Evolutionary conservation across 2,329 filamentous ascomycete genomes (phyloP).

Genomic region (Cladophialophora exuberans): DNA sequence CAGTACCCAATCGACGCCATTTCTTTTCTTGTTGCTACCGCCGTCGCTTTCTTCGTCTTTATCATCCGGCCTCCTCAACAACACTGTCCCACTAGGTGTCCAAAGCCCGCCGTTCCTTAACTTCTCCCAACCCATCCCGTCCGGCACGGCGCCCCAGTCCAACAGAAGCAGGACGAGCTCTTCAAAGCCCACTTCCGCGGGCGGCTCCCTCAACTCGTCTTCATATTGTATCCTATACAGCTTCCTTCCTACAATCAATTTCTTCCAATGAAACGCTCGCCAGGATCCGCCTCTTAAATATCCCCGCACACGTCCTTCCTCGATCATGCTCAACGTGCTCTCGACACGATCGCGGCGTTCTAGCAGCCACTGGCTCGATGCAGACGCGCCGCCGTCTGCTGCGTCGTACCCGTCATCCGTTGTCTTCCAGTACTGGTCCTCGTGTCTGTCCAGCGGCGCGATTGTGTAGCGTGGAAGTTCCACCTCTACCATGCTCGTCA

Average conservation of each 20-base stretch:
- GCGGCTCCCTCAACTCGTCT: conserved; percentile 51
- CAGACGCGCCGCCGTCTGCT: conserved; percentile 39
- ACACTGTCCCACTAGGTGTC: conserved; percentile 61
- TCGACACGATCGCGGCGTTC: conserved; percentile 19
- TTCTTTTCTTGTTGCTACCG: conserved; percentile 38
- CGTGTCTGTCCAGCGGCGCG: conserved; percentile 61
- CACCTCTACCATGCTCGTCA: conserved; percentile 68
- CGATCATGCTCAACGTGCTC: conserved; percentile 29
- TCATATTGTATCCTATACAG: conserved; percentile 67
- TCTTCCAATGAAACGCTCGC: conserved; percentile 69
- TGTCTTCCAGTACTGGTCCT: conserved; percentile 62
- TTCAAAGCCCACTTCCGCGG: conserved; percentile 59
- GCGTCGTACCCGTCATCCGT: conserved; percentile 35
- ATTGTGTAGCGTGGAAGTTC: conserved; percentile 68
- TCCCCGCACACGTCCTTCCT: conserved; percentile 44
- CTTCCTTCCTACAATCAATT: conserved; percentile 64
- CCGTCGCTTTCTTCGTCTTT: not conserved
- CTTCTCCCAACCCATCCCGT: conserved; percentile 62
- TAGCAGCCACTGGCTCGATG: too few relatives aligned
- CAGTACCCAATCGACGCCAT: conserved; percentile 52
- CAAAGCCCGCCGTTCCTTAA: conserved; percentile 62
- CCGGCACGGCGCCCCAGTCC: conserved; percentile 65
- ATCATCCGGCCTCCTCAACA: conserved; percentile 55
- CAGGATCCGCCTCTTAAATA: conserved; percentile 64
- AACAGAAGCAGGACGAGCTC: conserved; percentile 65